Conservation (phyloP, 306 rosid genomes). For the Gillenia trifoliata region DNA sequence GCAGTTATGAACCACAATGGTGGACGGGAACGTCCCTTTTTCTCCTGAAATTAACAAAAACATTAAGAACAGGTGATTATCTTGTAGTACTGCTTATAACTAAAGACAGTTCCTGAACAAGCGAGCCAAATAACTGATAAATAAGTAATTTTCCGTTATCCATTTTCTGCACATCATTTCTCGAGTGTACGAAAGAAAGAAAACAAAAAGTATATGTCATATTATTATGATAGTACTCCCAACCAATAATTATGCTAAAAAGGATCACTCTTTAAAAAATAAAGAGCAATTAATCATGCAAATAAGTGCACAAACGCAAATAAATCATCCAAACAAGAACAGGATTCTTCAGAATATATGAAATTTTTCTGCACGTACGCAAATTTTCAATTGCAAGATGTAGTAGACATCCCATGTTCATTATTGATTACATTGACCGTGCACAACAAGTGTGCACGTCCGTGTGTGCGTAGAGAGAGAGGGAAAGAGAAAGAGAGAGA, state of each 20-base stretch:
- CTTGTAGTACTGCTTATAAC: background rate
- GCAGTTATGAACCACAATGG: conserved; percentile 67
- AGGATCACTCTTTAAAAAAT: background rate
- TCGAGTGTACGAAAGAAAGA: background rate
- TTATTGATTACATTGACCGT: background rate
- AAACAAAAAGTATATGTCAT: background rate
- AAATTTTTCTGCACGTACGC: background rate
- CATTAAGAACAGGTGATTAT: background rate
- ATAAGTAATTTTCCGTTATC: background rate
- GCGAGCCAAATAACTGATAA: background rate
- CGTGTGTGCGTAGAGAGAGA: background rate
- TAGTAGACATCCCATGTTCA: background rate
- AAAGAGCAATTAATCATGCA: background rate
- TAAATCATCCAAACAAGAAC: background rate
- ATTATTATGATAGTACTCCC: background rate
- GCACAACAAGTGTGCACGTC: background rate
- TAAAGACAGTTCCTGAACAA: background rate
- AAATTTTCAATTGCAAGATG: background rate
- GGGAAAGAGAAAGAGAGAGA: background rate
- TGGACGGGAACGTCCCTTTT: conserved; percentile 64
- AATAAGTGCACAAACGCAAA: too few relatives aligned
- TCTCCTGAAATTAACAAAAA: conserved; percentile 58
- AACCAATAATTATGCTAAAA: background rate
- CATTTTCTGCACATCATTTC: background rate
- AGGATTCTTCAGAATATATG: background rate